Percentiles rank a stretch among this genome's conserved stretches.
Conservation (phyloP, 2,329 filamentous ascomycete species). For the Trichocomaceae sp. region DNA sequence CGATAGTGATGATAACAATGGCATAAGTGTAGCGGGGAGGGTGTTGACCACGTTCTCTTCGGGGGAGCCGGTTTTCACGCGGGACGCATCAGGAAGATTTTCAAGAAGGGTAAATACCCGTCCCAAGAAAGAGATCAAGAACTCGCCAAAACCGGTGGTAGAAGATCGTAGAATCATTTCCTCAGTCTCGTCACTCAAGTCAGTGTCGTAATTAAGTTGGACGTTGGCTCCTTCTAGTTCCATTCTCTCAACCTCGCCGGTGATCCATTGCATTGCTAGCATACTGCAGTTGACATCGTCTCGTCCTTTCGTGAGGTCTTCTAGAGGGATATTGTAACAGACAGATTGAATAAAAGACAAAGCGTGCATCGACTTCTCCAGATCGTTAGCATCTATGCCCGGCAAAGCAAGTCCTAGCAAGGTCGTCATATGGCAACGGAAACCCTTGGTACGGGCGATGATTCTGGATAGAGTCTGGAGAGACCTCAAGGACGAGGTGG, state of each 20-base stretch:
- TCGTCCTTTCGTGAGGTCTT: constrained; percentile 65
- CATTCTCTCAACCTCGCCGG: constrained; percentile 87
- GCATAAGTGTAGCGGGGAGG: constrained; percentile 81
- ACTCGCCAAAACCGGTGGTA: constrained; percentile 88
- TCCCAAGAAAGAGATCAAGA: constrained; percentile 80
- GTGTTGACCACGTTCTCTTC: constrained; percentile 98
- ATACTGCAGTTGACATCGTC: constrained; percentile 64
- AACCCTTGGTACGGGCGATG: constrained; percentile 91
- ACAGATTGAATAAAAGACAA: constrained; percentile 93
- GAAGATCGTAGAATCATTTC: constrained; percentile 84
- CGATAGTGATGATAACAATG: constrained; percentile 82
- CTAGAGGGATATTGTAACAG: constrained; percentile 91
- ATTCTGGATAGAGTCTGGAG: constrained; percentile 86
- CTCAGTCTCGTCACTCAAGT: constrained; percentile 80
- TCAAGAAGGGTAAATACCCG: constrained; percentile 93
- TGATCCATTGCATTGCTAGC: constrained; percentile 87
- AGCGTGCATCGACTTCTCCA: constrained; percentile 93
- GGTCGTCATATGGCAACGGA: constrained; percentile 90
- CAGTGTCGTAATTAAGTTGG: constrained; percentile 74
- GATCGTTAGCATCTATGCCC: constrained; percentile 93
- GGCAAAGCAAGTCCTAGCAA: constrained; percentile 86
- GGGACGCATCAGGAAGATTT: constrained; percentile 84
- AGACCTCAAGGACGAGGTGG: constrained; percentile 84
- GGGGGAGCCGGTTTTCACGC: constrained; percentile 81
- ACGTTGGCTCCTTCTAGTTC: constrained; percentile 80